Base-by-base conservation (phyloP, 305 asterid species). In the Fraxinus albicans region DNA sequence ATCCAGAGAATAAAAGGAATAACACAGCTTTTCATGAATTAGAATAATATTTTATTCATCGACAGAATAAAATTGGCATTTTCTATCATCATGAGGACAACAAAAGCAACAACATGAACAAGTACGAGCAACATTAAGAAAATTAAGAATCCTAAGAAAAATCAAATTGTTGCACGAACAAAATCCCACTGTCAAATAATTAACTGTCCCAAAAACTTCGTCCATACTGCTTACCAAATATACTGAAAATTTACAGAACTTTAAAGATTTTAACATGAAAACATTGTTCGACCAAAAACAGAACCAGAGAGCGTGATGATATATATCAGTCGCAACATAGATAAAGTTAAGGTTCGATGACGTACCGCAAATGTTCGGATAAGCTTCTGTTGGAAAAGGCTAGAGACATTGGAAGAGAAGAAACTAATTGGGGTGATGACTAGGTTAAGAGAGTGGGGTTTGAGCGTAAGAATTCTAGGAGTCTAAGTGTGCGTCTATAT, bases 21-120 rank as follows among this genome's bases (percentile, higher is more conserved):
- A 83, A 84, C 81, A 82, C 87, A 88, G 83, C 88, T 92, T 89
- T 88, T 84, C 19, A 78, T 79, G 81, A 8, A 67, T 67, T 67
- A 67, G 36, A 82, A 85, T 88, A 89, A 86, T 88, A 83, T 89
- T 67, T 78, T 8, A 74, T 69, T 77, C 75, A 83, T 82, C 77
- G 83, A 73, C 58, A 55, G 76, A 80, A 74, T 17, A 85, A 82
- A 79, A 81, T 58, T 53, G 78, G 27, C 80, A 80, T 84, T 84
- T 77, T 74, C 35, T 21, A 77, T 75, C 80, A 88, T 88, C 86
- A 88, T 88, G 72, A 81, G 78, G 86, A 69, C 76, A 80, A 82
- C 63, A 79, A 90, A 80, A 84, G 85, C 81, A 85, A 44, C 78
- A 58, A 69, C 81, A 87, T 79, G 77, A 80, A 83, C 76, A 79